phyloP scores from a whole-genome alignment of 768 basidiomycete genomes.

The Scleroderma citrinum region DNA sequence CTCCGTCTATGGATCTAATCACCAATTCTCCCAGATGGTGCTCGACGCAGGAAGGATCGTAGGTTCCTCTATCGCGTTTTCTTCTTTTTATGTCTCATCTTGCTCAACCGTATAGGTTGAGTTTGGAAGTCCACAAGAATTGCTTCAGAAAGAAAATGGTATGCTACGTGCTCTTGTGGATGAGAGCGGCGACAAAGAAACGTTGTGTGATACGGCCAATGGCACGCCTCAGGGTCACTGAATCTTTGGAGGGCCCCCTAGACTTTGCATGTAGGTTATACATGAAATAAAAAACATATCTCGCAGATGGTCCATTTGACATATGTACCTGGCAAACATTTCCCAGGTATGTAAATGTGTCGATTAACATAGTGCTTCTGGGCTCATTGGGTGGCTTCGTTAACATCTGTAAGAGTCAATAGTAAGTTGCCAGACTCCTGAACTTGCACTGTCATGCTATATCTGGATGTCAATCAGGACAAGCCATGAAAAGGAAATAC shows the following conservation, averaged over 20 bases:
- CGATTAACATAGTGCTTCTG: no score
- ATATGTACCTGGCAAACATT: no score
- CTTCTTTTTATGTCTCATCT: neutral
- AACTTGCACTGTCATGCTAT: neutral
- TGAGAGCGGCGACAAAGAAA: conserved; percentile 47
- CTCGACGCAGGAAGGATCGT: conserved; percentile 38
- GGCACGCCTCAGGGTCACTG: neutral
- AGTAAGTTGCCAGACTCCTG: neutral
- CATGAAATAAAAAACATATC: no score
- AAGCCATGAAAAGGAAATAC: conserved; percentile 13
- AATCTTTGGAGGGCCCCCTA: neutral
- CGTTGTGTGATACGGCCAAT: conserved; percentile 36
- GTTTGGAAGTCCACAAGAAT: conserved; percentile 43
- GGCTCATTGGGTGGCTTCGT: neutral
- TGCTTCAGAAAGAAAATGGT: conserved; percentile 50
- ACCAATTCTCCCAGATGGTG: conserved; percentile 30
- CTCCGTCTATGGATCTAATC: conserved; percentile 1
- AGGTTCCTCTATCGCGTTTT: conserved; percentile 13
- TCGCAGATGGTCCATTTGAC: no score
- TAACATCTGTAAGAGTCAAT: neutral
- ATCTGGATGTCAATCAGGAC: neutral
- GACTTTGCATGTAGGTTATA: no score
- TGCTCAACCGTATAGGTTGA: conserved; percentile 33
- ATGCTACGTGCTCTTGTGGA: conserved; percentile 50
- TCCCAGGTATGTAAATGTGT: no score